Evolutionary conservation across 1,139 yeast genomes (phyloP), one percentile per base, ranked within the genome.

Genomic region (Yamadazyma dushanensis): DNA sequence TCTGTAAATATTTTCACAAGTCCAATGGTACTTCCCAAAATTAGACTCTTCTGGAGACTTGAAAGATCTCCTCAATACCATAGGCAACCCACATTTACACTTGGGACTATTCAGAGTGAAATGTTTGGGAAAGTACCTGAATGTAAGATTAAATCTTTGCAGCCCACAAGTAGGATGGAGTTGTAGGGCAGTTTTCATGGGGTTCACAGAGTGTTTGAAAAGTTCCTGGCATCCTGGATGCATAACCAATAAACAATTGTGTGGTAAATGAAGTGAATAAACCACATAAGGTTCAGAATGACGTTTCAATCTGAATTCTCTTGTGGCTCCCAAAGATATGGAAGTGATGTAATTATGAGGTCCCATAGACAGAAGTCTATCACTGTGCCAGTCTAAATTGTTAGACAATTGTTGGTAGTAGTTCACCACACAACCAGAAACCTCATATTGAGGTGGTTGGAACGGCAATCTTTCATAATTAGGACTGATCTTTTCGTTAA

Each of bases 151-250:
- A 46, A 80, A 70, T 33, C 94, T 59, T 3, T 66, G 44, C 3
- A 63, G 46, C 0, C 80, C 82, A 1, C 80, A 56, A 1, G 70
- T 54, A 0, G 76, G 71, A 49, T 83, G 80, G 1, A 59, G 57
- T 41, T 59, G 62, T 34, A 49, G 41, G 0, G 66, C 53, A 11
- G 57, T 53, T 49, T 50, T 54, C 54, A 54, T 45, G 9, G 64
- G 44, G 15, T 48, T 56, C 40, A 58, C 61, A 39, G 76, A 61
- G 50, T 83, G 90, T 46, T 78, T 82, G 54, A 61, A 84, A 32
- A 74, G 74, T 45, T 84, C 94, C 52, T 84, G 94, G 43, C 85
- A 79, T 1, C 87, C 87, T 1, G 87, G 83, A 44, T 80, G 79
- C 94, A 84, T 83, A 4, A 84, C 56, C 2, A 83, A 49, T 36